A percentile compares a stretch with the other conserved stretches of the same genome.
These are phyloP conservation scores for Ophiosphaerella herpotricha DNA, from an alignment of 2,329 filamentous ascomycete genomes.

Conservation along the genomic window DNA sequence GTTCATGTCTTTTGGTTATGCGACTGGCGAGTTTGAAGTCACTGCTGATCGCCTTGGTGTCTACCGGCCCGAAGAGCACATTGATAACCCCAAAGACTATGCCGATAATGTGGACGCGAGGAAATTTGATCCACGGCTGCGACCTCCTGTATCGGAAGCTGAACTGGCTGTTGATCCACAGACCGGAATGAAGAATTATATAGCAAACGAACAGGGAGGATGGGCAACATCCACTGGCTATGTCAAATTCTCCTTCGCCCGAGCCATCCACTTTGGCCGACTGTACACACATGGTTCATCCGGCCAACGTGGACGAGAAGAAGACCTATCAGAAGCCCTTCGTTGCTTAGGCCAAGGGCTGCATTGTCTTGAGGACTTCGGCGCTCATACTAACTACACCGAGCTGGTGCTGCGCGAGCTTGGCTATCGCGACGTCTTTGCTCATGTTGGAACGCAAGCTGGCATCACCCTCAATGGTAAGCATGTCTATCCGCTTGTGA, in stretches of 20 bases:
- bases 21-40: slow-evolving; percentile 62
- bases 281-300: slow-evolving; percentile 52
- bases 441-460: slow-evolving; percentile 55
- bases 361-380: slow-evolving; percentile 60
- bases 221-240: slow-evolving; percentile 93
- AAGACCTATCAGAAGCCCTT: slow-evolving; percentile 55
- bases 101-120: slow-evolving; percentile 78
- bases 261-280: slow-evolving; percentile 55
- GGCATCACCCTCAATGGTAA: slow-evolving; percentile 53
- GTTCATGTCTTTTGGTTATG: slow-evolving; percentile 62
- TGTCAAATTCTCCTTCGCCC: slow-evolving; percentile 58
- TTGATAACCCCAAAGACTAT: slow-evolving; percentile 48
- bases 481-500: slow-evolving; percentile 57
- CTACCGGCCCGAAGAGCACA: slow-evolving; percentile 58
- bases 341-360: slow-evolving; percentile 58
- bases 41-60: slow-evolving; percentile 57
- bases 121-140: slow-evolving; percentile 77
- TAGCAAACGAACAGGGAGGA: slow-evolving; percentile 82
- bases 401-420: slow-evolving; percentile 59
- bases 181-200: slow-evolving; percentile 96
- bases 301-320: slow-evolving; percentile 47
- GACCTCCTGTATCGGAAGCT: slow-evolving; percentile 68
- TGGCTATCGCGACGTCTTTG: slow-evolving; percentile 57
- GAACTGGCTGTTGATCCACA: slow-evolving; percentile 53
- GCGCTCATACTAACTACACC: slow-evolving; percentile 60